Evolutionary conservation across 257 asterid genomes (phyloP), one percentile per base, ranked within the genome.

Genomic region (Solanum sejunctum): DNA sequence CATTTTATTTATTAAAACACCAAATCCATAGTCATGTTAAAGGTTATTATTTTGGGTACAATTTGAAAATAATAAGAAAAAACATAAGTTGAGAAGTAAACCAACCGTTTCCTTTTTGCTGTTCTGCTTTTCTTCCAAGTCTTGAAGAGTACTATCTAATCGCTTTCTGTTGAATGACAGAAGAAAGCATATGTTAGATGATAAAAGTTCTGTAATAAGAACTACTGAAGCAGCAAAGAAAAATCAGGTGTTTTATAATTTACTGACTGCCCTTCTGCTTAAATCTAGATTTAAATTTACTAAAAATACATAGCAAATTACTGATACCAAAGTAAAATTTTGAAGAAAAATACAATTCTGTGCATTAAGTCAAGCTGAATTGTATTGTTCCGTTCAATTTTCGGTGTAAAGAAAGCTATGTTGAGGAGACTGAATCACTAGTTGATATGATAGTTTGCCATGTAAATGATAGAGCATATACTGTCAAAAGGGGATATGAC

Each of bases 71-170:
- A n/a, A 7, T 0, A 3, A 60, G 43, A 85, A 3, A 80, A 70
- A 41, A 82, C 36, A n/a, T 47, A 56, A 26, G 55, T 41, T 18
- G 70, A 86, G 81, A 66, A 28, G 82, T 81, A 20, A 70, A 89
- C 94, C 9, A 85, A 95, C 98, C 95, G 92, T 93, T 89, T 96
- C 99, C 92, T 95, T 95, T 88, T 94, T 95, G 98, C 95, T 95
- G 86, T 90, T 93, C 84, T 95, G 94, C 90, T 94, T 95, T 87
- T 93, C 99, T 85, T 96, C 98, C 88, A 96, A 90, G 92, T 95
- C 98, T 85, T 95, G 98, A 84, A 93, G 97, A 72, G 93, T 90
- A 41, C 90, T 88, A 91, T 95, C 98, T 86, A 92, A 89, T 49
- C 98, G 98, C 88, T 94, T 96, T 93, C 98, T 96, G 95, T 47